Evolutionary conservation across 768 basidiomycete species (phyloP), one percentile per base, ranked within the genome.

Genomic region (Mycena venus): DNA sequence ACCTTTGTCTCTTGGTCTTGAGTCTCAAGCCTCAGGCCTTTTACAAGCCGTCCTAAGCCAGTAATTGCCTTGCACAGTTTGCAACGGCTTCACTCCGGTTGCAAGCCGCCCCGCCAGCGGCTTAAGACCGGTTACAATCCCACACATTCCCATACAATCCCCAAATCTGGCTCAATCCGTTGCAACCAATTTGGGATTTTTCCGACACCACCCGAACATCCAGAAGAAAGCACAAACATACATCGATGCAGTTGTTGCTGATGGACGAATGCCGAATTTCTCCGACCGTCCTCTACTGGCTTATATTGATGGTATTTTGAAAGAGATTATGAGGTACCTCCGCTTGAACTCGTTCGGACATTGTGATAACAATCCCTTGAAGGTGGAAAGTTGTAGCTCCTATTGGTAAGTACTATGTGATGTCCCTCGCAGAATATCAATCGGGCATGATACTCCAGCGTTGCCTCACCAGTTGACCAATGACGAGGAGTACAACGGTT

Each of bases 391-490:
- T 58, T 19, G 31, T 58, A 32, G 55, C 55, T 58, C 55, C 55
- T 17, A 58, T 58, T 34, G 55, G 55, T 58, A 31, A 58, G 55
- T 34, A 58, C 55, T 58, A 58, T 58, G 32, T 34, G 31, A 58
- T 58, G 55, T 58, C 55, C 55, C 55, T 58, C 55, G 55, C 55
- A 58, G 55, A 58, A 58, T 58, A 58, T 58, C 34, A 58, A 58
- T 58, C 55, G 55, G 55, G 55, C 55, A 58, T 58, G 32, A 58
- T 58, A 34, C 55, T 58, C 55, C 55, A 34, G 55, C 55, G 31
- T 58, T 58, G 55, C 29, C 55, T 58, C 55, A 58, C 55, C 55
- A 58, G 55, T 58, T 58, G 55, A 58, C 27, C 31, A 58, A 58
- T 34, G 55, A 58, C 31, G 55, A 58, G 31, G 55, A 58, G 55